phyloP scores from a whole-genome alignment of 2,329 filamentous ascomycete species.

The Gremmenia infestans region DNA sequence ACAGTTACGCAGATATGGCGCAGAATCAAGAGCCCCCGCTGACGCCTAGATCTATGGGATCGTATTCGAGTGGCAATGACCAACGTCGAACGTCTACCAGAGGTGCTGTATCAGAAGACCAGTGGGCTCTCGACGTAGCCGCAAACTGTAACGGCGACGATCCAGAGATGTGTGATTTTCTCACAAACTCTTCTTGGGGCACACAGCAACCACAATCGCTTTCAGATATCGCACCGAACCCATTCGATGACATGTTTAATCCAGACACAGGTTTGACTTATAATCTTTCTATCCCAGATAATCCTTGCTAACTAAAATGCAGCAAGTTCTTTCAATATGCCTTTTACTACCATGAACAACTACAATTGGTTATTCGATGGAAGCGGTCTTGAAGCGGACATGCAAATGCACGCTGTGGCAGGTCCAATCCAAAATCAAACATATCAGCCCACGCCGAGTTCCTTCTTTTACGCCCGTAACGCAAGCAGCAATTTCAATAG shows the following conservation, averaged over 20 bases:
- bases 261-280: slow-evolving; percentile 43
- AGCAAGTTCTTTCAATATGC: slow-evolving; percentile 60
- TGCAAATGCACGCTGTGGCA: slow-evolving; percentile 15
- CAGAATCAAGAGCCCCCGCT: slow-evolving; percentile 3
- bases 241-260: slow-evolving; percentile 51
- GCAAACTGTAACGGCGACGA: slow-evolving; percentile 2
- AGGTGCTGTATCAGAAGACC: neutral
- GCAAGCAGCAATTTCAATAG: neutral
- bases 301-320: slow-evolving; percentile 1
- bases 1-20: neutral
- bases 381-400: slow-evolving; percentile 31
- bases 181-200: slow-evolving; percentile 27
- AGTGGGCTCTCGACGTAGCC: neutral
- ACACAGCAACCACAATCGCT: slow-evolving; percentile 23
- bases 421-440: slow-evolving; percentile 16
- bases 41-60: slow-evolving; percentile 8
- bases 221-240: slow-evolving; percentile 28
- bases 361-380: slow-evolving; percentile 59
- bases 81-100: neutral
- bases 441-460: neutral
- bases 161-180: slow-evolving; percentile 20
- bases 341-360: slow-evolving; percentile 57
- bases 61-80: neutral
- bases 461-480: neutral
- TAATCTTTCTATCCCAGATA: neutral